Conservation (phyloP, 2,329 filamentous ascomycete species). For the Seiridium unicorne region DNA sequence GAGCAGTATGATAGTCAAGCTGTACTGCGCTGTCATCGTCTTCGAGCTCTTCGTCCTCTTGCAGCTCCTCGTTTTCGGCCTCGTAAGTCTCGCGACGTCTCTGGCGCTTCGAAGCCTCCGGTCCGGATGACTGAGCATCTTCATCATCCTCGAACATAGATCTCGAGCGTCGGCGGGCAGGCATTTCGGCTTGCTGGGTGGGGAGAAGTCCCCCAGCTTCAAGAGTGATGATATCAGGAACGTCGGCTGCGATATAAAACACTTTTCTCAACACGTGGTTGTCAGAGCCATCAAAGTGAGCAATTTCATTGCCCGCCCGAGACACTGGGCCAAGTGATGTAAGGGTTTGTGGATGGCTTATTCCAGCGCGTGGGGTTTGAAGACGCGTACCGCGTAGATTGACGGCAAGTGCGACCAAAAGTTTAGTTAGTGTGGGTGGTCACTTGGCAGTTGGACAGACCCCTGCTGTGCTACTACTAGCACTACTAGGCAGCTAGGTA, state of each 20-base stretch:
- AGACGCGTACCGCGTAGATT: slow-evolving; percentile 8
- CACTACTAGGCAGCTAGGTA: too few relatives aligned
- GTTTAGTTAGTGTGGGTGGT: not conserved
- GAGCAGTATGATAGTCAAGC: not conserved
- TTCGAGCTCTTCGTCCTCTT: not conserved
- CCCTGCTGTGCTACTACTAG: not conserved
- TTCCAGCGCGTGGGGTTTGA: not conserved
- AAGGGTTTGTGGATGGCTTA: not conserved
- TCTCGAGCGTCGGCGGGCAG: slow-evolving; percentile 41
- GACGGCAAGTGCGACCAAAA: not conserved
- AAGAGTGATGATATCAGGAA: too few relatives aligned
- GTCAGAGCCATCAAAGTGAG: too few relatives aligned
- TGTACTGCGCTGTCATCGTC: not conserved
- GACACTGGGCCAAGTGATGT: too few relatives aligned
- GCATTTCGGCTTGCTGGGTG: slow-evolving; percentile 18
- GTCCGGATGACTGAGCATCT: slow-evolving; percentile 27
- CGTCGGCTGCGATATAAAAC: too few relatives aligned
- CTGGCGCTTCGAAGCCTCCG: slow-evolving; percentile 20
- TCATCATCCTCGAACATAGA: slow-evolving; percentile 35
- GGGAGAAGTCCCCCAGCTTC: too few relatives aligned
- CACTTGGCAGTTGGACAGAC: not conserved
- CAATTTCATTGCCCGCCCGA: too few relatives aligned
- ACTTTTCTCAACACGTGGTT: too few relatives aligned
- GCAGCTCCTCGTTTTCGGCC: slow-evolving; percentile 15
- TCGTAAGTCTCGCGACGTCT: slow-evolving; percentile 24